Percentiles rank a stretch among this genome's conserved stretches.
These are phyloP conservation scores for Barnettozyma hawaiiensis DNA, from an alignment of 1,139 yeast genomes.

Conservation along the genomic window DNA sequence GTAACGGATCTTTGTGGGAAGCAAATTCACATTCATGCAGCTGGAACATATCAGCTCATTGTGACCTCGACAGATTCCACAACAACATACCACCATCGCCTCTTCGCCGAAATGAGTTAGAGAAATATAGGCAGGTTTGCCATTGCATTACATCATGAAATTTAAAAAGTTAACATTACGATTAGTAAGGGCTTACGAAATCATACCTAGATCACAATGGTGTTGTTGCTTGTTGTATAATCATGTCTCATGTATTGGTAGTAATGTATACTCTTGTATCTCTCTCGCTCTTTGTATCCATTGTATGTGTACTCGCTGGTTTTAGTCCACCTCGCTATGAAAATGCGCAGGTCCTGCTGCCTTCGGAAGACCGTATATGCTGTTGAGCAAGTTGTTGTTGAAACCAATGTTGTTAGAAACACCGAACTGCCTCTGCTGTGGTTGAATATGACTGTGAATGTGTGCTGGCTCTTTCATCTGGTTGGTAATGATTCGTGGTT, in stretches of 20 bases:
- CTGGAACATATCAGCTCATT: constrained; percentile 12
- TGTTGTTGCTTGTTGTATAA: too few species aligned
- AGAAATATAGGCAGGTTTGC: too few species aligned
- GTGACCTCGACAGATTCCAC: constrained; percentile 17
- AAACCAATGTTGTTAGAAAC: constrained; percentile 21
- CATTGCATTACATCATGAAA: too few species aligned
- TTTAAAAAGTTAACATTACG: too few species aligned
- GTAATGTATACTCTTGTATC: neutral
- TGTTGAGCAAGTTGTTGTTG: constrained; percentile 19
- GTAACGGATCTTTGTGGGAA: constrained; percentile 16
- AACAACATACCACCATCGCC: constrained; percentile 1
- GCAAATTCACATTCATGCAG: constrained; percentile 15
- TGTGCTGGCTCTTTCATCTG: constrained; percentile 3
- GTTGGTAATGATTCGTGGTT: neutral
- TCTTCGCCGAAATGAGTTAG: neutral
- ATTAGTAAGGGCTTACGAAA: neutral
- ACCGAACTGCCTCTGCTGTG: constrained; percentile 9
- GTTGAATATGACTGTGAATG: constrained; percentile 10
- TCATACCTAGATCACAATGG: neutral
- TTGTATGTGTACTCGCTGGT: too few species aligned
- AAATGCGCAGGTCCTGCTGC: neutral
- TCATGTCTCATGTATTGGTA: neutral
- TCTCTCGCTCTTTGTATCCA: neutral
- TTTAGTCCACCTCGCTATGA: constrained; percentile 8
- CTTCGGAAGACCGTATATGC: constrained; percentile 24